A percentile compares a stretch with the other conserved stretches of the same genome.
Evolutionary conservation across 2,329 filamentous ascomycete species (phyloP).

Genomic region (Colletotrichum agaves): DNA sequence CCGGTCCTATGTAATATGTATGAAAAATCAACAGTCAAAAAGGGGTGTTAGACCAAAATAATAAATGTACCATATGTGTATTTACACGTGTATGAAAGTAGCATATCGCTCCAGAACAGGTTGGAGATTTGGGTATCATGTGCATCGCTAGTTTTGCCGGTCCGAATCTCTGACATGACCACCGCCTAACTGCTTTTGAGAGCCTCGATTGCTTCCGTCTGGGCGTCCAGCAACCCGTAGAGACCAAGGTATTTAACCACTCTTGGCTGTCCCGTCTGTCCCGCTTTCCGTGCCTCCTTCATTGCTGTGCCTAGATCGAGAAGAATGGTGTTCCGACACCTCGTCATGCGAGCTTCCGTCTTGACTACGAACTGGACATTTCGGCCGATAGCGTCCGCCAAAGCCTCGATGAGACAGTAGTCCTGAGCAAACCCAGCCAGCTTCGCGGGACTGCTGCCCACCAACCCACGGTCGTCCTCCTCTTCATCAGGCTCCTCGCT

Average conservation of each 20-base stretch:
- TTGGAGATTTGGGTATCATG: conserved; percentile 45
- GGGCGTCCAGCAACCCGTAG: conserved; percentile 63
- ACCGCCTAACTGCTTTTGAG: conserved; percentile 51
- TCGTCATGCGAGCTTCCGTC: conserved; percentile 60
- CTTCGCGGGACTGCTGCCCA: conserved; percentile 59
- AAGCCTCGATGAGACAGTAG: conserved; percentile 53
- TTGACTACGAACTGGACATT: conserved; percentile 62
- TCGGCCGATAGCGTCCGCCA: conserved; percentile 58
- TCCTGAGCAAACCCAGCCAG: conserved; percentile 58
- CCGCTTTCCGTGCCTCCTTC: conserved; percentile 56
- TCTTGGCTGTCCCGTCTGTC: conserved; percentile 54
- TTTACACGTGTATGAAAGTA: conserved; percentile 38
- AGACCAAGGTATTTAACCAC: conserved; percentile 63
- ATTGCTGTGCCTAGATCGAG: conserved; percentile 64
- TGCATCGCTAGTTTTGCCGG: conserved; percentile 37
- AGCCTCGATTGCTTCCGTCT: conserved; percentile 62
- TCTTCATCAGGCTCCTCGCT: conserved; percentile 46
- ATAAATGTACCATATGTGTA: conserved; percentile 54
- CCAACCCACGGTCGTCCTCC: conserved; percentile 45
- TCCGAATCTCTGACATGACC: conserved; percentile 16
- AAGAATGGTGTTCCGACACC: conserved; percentile 67
- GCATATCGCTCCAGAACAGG: conserved; percentile 37
- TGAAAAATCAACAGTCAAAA: background rate
- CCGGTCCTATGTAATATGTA: conserved; percentile 61
- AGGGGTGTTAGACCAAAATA: conserved; percentile 27